A percentile compares a stretch with the other conserved stretches of the same genome.
Evolutionary conservation across 768 basidiomycete genomes (phyloP).

Genomic region (Mycena metata): DNA sequence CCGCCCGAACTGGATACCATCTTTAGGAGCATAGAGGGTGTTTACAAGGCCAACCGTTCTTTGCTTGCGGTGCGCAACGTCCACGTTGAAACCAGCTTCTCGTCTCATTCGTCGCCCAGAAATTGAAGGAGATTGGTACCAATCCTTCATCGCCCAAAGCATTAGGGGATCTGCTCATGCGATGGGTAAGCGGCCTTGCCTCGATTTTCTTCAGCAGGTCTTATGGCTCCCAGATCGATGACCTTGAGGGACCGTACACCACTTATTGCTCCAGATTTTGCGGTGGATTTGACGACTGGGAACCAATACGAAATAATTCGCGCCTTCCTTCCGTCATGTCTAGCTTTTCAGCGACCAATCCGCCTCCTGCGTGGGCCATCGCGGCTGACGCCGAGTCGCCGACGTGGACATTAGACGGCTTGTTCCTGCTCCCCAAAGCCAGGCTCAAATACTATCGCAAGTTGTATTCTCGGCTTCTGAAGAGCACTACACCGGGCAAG

Average conservation of each 20-base stretch:
- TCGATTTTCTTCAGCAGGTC: slow-evolving; percentile 35
- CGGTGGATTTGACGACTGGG: slow-evolving; percentile 87
- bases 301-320: slow-evolving; percentile 81
- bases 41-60: slow-evolving; percentile 92
- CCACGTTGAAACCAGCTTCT: slow-evolving; percentile 6
- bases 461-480: slow-evolving; percentile 87
- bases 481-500: slow-evolving; percentile 87
- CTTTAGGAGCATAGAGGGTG: slow-evolving; percentile 93
- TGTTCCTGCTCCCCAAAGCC: slow-evolving; percentile 89
- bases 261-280: slow-evolving; percentile 81
- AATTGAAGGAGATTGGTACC: slow-evolving; percentile 93
- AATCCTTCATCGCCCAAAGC: slow-evolving; percentile 94
- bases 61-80: slow-evolving; percentile 74
- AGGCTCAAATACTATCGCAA: slow-evolving; percentile 94
- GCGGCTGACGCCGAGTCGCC: slow-evolving; percentile 55
- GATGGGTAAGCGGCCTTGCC: slow-evolving; percentile 79
- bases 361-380: slow-evolving; percentile 63
- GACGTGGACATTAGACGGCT: slow-evolving; percentile 86
- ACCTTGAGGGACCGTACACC: slow-evolving; percentile 89
- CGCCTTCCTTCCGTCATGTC: slow-evolving; percentile 77
- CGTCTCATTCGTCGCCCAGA: slow-evolving; percentile 60
- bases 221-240: slow-evolving; percentile 78
- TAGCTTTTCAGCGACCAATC: slow-evolving; percentile 74
- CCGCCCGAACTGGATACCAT: slow-evolving; percentile 92
- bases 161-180: slow-evolving; percentile 95